Conservation (phyloP, 352 stramenopile species). For the Pythium chondricola region DNA sequence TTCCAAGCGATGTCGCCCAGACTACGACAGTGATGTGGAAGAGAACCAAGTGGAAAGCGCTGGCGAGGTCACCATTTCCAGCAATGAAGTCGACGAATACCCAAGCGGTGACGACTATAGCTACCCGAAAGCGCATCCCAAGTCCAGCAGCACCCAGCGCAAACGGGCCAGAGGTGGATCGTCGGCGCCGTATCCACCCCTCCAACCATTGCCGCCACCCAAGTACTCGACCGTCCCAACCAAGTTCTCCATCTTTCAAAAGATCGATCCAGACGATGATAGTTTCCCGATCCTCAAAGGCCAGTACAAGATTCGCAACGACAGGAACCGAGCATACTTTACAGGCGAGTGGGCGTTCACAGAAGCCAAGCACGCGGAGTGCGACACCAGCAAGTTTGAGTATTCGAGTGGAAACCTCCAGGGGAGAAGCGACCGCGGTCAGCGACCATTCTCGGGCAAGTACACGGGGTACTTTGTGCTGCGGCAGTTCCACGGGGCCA, state of each 20-base stretch:
- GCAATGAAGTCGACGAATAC: slow-evolving; percentile 6
- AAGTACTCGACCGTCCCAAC: slow-evolving; percentile 18
- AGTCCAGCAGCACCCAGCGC: background rate
- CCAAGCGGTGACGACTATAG: slow-evolving; percentile 5
- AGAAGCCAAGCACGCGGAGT: slow-evolving; percentile 35
- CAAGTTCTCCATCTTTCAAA: slow-evolving; percentile 47
- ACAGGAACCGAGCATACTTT: slow-evolving; percentile 42
- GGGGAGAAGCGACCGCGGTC: slow-evolving; percentile 22
- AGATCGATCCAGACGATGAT: slow-evolving; percentile 26
- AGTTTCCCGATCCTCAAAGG: slow-evolving; percentile 51
- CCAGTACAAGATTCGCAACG: slow-evolving; percentile 30
- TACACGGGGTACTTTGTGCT: slow-evolving; percentile 72
- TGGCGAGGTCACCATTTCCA: slow-evolving; percentile 13
- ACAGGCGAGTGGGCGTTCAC: slow-evolving; percentile 56
- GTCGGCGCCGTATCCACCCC: slow-evolving; percentile 11
- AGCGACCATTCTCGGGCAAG: slow-evolving; percentile 53
- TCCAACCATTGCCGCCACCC: no score
- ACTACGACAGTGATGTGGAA: background rate
- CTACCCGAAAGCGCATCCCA: background rate
- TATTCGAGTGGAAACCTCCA: slow-evolving; percentile 42
- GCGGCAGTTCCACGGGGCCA: slow-evolving; percentile 53
- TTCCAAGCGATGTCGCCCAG: slow-evolving; percentile 9
- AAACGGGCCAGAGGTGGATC: background rate
- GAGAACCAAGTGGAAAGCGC: background rate
- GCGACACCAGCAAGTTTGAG: slow-evolving; percentile 53